Conservation (phyloP, 805 yeast genomes). For the Barnettozyma populi region DNA sequence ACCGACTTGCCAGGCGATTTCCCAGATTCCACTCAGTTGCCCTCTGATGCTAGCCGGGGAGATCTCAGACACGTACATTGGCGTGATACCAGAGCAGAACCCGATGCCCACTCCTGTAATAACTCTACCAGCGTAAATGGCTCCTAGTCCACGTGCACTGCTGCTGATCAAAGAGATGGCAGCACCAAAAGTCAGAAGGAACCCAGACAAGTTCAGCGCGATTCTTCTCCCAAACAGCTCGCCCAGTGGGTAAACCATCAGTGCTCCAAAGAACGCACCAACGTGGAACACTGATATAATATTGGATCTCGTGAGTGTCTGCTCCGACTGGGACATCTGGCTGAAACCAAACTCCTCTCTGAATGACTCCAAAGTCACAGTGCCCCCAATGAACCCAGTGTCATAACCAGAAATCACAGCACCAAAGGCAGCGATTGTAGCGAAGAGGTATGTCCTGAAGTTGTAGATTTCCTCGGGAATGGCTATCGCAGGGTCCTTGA, state of each 20-base stretch:
- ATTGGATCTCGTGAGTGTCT: slow-evolving; percentile 10
- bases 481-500: slow-evolving; percentile 1
- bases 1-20: slow-evolving; percentile 44
- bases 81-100: slow-evolving; percentile 43
- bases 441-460: slow-evolving; percentile 19
- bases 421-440: slow-evolving; percentile 30
- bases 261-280: slow-evolving; percentile 22
- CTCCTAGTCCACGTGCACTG: slow-evolving; percentile 32
- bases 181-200: slow-evolving; percentile 32
- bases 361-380: slow-evolving; percentile 12
- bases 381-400: slow-evolving; percentile 17
- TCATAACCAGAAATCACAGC: slow-evolving; percentile 28
- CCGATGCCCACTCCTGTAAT: slow-evolving; percentile 46
- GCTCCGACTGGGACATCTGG: slow-evolving; percentile 3
- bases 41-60: slow-evolving; percentile 43
- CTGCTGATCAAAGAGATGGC: slow-evolving; percentile 35
- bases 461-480: slow-evolving; percentile 14
- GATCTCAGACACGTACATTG: slow-evolving; percentile 41
- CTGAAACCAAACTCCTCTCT: slow-evolving; percentile 12
- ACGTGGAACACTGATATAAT: slow-evolving; percentile 21
- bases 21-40: slow-evolving; percentile 38
- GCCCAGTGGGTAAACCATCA: slow-evolving; percentile 16
- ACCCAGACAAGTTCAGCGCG: slow-evolving; percentile 13
- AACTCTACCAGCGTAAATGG: slow-evolving; percentile 49
- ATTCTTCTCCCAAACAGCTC: slow-evolving; percentile 17